These are phyloP conservation scores for Trichoderma polysporum DNA, from an alignment of 2,329 filamentous ascomycete genomes.

Conservation along the genomic window DNA sequence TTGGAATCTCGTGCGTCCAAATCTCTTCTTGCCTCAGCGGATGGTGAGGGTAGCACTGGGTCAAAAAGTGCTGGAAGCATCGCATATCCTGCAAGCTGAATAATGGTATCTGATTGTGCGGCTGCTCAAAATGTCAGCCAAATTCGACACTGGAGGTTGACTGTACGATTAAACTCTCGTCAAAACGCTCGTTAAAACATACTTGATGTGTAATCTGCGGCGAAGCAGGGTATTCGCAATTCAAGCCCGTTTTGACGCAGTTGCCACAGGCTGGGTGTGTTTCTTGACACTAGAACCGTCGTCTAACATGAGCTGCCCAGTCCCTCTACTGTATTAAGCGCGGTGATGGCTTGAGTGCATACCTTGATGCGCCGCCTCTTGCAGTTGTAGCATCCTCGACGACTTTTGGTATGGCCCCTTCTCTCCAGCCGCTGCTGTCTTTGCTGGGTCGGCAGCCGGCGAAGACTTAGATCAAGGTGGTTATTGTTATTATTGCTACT, in stretches of 20 bases:
- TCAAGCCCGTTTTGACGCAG: conserved; percentile 60
- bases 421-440: conserved; percentile 48
- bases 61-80: conserved; percentile 66
- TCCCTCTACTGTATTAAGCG: not conserved
- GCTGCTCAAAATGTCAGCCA: conserved; percentile 36
- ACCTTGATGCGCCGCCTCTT: conserved; percentile 66
- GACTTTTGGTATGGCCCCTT: conserved; percentile 65
- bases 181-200: conserved; percentile 17
- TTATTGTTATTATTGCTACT: conserved; percentile 20
- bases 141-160: not conserved
- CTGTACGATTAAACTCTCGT: not conserved
- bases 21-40: conserved; percentile 64
- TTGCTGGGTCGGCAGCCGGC: conserved; percentile 30
- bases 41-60: conserved; percentile 61
- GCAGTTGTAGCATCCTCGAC: conserved; percentile 66
- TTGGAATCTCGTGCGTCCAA: conserved; percentile 67
- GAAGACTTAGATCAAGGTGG: conserved; percentile 18
- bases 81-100: conserved; percentile 66
- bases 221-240: conserved; percentile 60
- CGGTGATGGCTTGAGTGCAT: conserved; percentile 2
- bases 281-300: conserved; percentile 58
- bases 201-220: conserved; percentile 54
- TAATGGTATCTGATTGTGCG: conserved; percentile 56
- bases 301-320: not conserved
- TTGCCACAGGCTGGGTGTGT: conserved; percentile 62